Conservation (phyloP, 805 yeast species). For the Candida sithepensis region DNA sequence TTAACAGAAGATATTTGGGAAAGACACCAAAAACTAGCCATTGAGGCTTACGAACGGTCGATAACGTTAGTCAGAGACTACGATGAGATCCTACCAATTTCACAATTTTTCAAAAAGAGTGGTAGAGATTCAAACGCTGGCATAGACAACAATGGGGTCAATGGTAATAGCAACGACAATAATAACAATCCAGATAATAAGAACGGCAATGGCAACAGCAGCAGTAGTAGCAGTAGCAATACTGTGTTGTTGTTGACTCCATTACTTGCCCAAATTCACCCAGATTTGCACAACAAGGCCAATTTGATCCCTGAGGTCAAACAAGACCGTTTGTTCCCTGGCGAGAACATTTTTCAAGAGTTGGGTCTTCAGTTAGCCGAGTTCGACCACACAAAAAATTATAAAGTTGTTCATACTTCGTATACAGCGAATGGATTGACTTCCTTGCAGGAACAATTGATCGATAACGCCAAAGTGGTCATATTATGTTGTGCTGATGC, state of each 20-base stretch:
- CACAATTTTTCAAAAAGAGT: constrained; percentile 34
- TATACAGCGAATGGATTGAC: constrained; percentile 57
- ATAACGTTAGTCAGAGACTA: constrained; percentile 54
- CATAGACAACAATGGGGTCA: neutral
- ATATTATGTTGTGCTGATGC: constrained; percentile 56
- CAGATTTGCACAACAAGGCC: constrained; percentile 14
- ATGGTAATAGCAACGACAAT: neutral
- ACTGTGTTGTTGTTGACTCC: constrained; percentile 33
- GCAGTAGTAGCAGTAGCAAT: constrained; percentile 5
- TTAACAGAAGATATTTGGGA: constrained; percentile 33
- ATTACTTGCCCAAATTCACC: constrained; percentile 32
- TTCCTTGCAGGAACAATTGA: constrained; percentile 49
- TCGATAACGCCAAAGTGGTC: constrained; percentile 49
- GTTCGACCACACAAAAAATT: constrained; percentile 30
- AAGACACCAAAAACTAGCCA: constrained; percentile 41
- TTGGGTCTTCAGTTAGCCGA: constrained; percentile 46
- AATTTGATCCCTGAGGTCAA: neutral
- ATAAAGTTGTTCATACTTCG: constrained; percentile 52
- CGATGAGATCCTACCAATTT: constrained; percentile 46
- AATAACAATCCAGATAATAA: neutral
- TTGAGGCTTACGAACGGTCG: constrained; percentile 45
- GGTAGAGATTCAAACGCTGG: neutral
- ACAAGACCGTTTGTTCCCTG: constrained; percentile 21
- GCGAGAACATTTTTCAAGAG: constrained; percentile 51
- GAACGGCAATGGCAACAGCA: neutral